Evolutionary conservation across 2,329 filamentous ascomycete species (phyloP).

Genomic region (Mycocentrospora acerina): DNA sequence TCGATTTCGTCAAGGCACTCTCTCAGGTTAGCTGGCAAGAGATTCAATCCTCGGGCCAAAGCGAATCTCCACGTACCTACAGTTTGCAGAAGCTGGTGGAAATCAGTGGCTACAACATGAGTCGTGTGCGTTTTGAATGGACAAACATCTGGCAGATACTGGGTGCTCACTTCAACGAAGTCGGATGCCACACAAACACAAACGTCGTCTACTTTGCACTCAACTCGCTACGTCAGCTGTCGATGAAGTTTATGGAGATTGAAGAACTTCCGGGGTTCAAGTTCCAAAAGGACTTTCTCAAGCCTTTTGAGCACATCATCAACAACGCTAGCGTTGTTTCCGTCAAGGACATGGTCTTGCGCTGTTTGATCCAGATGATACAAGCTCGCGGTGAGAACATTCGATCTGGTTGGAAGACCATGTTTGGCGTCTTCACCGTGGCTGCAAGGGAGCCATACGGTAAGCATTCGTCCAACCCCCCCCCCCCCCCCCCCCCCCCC

Average conservation of each 20-base stretch:
- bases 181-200: conserved; percentile 95
- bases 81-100: conserved; percentile 97
- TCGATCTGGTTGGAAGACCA: conserved; percentile 95
- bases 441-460: conserved; percentile 86
- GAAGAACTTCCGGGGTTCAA: conserved; percentile 98
- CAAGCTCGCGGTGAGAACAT: conserved; percentile 96
- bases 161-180: conserved; percentile 97
- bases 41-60: conserved; percentile 94
- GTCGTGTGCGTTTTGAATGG: conserved; percentile 96
- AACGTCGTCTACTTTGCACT: conserved; percentile 97
- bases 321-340: conserved; percentile 86
- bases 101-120: conserved; percentile 99
- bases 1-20: conserved; percentile 88
- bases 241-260: conserved; percentile 98
- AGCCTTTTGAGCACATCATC: conserved; percentile 97
- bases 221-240: conserved; percentile 90
- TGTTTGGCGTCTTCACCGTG: conserved; percentile 98
- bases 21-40: conserved; percentile 99
- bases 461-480: conserved; percentile 37
- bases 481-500: too few relatives aligned
- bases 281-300: conserved; percentile 98
- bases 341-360: conserved; percentile 95
- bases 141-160: conserved; percentile 95
- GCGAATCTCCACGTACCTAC: conserved; percentile 93
- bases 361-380: conserved; percentile 98